Base-by-base conservation (phyloP, 2,329 filamentous ascomycete species). In the Cyanodermella asteris region DNA sequence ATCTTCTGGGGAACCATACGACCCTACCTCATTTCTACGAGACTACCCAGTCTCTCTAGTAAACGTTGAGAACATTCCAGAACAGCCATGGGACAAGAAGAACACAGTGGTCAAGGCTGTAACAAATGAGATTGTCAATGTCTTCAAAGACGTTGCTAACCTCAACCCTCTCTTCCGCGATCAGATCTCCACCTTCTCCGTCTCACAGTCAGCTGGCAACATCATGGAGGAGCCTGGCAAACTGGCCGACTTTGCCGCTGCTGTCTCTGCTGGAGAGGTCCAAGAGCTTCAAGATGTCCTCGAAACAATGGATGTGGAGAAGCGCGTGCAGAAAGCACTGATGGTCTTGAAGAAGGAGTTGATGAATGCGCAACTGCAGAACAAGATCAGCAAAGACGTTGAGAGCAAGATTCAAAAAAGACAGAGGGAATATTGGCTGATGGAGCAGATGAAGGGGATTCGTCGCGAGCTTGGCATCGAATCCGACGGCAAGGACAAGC, bases 401-500 rank as follows among this genome's bases (percentile, higher is more conserved):
- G 87, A 94, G 47, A 80, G 68, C 42, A 93, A 91, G 52, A 94
- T 97, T 27, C 82, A 82, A 39, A 94, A 97, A 53, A 72, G 84
- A 16, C 87, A 97, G 47, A 71, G 87, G 26, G 87, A 97, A 45
- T 97, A 94, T 53, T 94, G 81, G 77, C 57, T 97, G 23, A 90
- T 91, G 80, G 87, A 97, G 51, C 90, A 97, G 48, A 91, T 97
- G 82, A 94, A 94, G 57, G 87, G 82, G 14, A 97, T 97, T 42
- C 74, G 80, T 30, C 67, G 87, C 30, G 87, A 97, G 50, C 66
- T 97, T 24, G 87, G 90, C 13, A 78, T 97, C 26, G 90, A 97
- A 46, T 91, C 80, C 5, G 87, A 97, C 43, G 87, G 90, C 35
- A 97, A 94, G 51, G 87, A 97, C 43, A 94, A 94, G 53, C 61